Evolutionary conservation across 2,329 filamentous ascomycete genomes (phyloP).

Genomic region (Thelonectria olida): DNA sequence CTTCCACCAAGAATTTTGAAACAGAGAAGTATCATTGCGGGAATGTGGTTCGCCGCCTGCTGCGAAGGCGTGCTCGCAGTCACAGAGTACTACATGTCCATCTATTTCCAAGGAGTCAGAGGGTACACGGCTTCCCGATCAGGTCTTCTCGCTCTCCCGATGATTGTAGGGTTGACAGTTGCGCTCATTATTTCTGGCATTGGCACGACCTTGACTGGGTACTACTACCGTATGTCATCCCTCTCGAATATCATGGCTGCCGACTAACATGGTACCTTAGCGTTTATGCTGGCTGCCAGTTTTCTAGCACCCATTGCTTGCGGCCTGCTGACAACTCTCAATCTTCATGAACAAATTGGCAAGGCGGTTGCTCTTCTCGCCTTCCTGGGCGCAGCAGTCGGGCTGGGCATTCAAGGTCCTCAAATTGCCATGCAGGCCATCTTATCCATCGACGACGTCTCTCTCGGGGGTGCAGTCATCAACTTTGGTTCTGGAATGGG

Average conservation of each 20-base stretch:
- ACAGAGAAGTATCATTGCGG: slow-evolving; percentile 35
- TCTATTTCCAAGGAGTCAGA: slow-evolving; percentile 38
- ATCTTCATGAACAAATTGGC: slow-evolving; percentile 30
- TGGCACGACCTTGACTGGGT: slow-evolving; percentile 32
- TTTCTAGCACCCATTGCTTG: slow-evolving; percentile 32
- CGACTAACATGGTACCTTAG: slow-evolving; percentile 13
- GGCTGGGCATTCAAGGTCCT: slow-evolving; percentile 34
- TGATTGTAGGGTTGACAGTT: slow-evolving; percentile 30
- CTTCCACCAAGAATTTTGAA: slow-evolving; percentile 31
- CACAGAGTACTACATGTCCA: slow-evolving; percentile 39
- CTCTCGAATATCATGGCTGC: rapidly evolving
- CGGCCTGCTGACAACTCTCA: slow-evolving; percentile 32
- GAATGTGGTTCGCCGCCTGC: slow-evolving; percentile 36
- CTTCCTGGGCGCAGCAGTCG: slow-evolving; percentile 33
- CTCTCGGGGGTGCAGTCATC: slow-evolving; percentile 34
- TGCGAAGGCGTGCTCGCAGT: slow-evolving; percentile 33
- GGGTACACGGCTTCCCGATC: slow-evolving; percentile 31
- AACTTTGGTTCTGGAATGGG: slow-evolving; percentile 37
- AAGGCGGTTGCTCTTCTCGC: slow-evolving; percentile 31
- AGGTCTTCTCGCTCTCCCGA: slow-evolving; percentile 33
- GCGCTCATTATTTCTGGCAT: slow-evolving; percentile 33
- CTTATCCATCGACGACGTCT: slow-evolving; percentile 30
- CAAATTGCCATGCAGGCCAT: slow-evolving; percentile 32
- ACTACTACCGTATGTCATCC: slow-evolving; percentile 33
- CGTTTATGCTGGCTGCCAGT: slow-evolving; percentile 37